A percentile compares a stretch with the other conserved stretches of the same genome.
Evolutionary conservation across 1,284 basidiomycete species (phyloP).

Genomic region (Thelephora terrestris): DNA sequence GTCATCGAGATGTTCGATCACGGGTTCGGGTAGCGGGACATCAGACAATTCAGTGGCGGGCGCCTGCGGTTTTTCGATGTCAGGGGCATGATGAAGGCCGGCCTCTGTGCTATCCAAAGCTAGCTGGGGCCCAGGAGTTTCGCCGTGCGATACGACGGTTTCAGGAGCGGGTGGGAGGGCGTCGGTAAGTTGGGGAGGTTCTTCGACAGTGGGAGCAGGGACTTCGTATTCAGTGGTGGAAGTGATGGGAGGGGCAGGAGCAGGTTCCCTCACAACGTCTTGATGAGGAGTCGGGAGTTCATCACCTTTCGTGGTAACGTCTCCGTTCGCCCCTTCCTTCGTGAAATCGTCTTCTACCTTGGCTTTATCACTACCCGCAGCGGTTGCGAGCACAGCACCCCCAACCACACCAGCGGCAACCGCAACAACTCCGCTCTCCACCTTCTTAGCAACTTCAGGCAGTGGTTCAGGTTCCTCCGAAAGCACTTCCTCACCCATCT

Average conservation of each 20-base stretch:
- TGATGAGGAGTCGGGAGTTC: conserved; percentile 2
- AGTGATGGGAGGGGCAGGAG: conserved; percentile 10
- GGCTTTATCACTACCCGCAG: neutral
- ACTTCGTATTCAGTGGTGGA: conserved; percentile 33
- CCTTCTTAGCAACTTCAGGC: conserved; percentile 16
- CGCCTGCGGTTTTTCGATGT: neutral
- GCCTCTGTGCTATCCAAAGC: conserved; percentile 17
- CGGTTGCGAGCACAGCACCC: conserved; percentile 5
- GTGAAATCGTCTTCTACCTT: neutral
- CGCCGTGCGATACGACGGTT: conserved; percentile 24
- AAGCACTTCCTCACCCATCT: conserved; percentile 56
- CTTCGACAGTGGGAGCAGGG: conserved; percentile 9
- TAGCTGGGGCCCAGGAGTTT: conserved; percentile 28
- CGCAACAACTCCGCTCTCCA: conserved; percentile 8
- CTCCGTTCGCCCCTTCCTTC: too few relatives aligned
- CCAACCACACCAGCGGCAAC: conserved; percentile 11
- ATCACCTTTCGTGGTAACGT: conserved; percentile 2
- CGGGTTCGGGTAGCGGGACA: neutral
- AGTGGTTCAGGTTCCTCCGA: conserved; percentile 35
- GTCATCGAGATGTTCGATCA: neutral
- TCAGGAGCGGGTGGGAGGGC: conserved; percentile 24
- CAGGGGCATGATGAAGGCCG: neutral
- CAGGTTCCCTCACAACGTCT: conserved; percentile 12
- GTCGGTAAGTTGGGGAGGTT: neutral
- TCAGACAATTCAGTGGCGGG: neutral